Conservation (phyloP, 352 stramenopile genomes). For the Stramenopiles sp. region DNA sequence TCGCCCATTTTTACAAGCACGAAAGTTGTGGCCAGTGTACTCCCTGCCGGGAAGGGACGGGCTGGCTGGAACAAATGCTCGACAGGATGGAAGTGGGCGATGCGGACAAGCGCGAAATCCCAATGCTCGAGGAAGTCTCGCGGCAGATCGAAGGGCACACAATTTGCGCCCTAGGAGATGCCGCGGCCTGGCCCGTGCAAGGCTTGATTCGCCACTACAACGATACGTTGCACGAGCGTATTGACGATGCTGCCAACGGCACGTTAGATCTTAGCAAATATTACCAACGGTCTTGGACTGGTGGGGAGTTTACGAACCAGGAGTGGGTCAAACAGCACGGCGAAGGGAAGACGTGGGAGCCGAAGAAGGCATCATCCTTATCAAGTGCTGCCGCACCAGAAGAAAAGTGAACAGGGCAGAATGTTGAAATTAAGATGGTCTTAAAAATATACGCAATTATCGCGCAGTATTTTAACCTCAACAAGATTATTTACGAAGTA, state of each 20-base stretch:
- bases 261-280: slow-evolving; percentile 80
- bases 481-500: no score
- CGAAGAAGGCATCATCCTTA: not conserved
- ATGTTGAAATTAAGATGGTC: no score
- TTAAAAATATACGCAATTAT: no score
- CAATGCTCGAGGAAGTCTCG: slow-evolving; percentile 97
- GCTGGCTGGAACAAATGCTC: slow-evolving; percentile 91
- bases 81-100: slow-evolving; percentile 93
- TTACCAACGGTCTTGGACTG: slow-evolving; percentile 81
- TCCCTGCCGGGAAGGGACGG: slow-evolving; percentile 90
- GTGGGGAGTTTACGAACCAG: slow-evolving; percentile 79
- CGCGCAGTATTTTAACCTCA: no score
- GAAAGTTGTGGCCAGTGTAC: slow-evolving; percentile 99
- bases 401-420: no score
- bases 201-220: slow-evolving; percentile 95
- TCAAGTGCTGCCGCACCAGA: not conserved
- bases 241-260: slow-evolving; percentile 62
- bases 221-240: slow-evolving; percentile 91
- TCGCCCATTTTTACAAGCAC: slow-evolving; percentile 98
- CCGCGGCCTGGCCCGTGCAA: slow-evolving; percentile 96
- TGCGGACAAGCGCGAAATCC: slow-evolving; percentile 90
- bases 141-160: slow-evolving; percentile 98
- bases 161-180: slow-evolving; percentile 96
- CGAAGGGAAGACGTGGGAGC: slow-evolving; percentile 49
- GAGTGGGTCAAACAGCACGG: slow-evolving; percentile 79